Percentiles rank a stretch among this genome's conserved stretches.
Conservation (phyloP, 1,284 basidiomycete species). For the Cystobasidium sp. region DNA sequence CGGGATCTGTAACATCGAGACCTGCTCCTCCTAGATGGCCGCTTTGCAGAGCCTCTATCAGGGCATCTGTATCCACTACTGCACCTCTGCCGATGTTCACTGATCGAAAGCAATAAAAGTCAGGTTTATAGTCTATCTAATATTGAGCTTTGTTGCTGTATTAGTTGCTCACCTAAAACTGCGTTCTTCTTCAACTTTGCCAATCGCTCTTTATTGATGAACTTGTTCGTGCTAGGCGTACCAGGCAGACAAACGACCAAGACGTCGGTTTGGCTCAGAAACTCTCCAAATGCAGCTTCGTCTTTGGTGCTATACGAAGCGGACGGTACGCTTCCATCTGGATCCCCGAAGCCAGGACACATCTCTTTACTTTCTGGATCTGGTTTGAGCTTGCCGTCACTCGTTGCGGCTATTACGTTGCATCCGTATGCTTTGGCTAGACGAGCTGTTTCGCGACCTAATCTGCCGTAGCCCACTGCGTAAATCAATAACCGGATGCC, state of each 20-base stretch:
- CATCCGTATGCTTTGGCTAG: slow-evolving; percentile 49
- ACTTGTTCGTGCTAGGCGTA: slow-evolving; percentile 23
- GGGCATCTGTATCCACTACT: slow-evolving; percentile 51
- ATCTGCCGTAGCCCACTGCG: slow-evolving; percentile 49
- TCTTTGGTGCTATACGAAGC: slow-evolving; percentile 50
- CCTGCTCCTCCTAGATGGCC: slow-evolving; percentile 40
- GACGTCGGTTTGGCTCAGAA: slow-evolving; percentile 37
- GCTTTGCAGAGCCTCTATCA: slow-evolving; percentile 51
- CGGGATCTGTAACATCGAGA: slow-evolving; percentile 54
- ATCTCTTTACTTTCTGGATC: slow-evolving; percentile 48
- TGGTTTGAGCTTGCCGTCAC: slow-evolving; percentile 44
- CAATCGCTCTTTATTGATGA: slow-evolving; percentile 36
- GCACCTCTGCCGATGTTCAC: slow-evolving; percentile 55
- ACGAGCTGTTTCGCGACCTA: slow-evolving; percentile 51
- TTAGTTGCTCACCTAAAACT: slow-evolving; percentile 24
- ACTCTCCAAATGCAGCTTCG: slow-evolving; percentile 45
- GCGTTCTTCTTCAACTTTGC: slow-evolving; percentile 34
- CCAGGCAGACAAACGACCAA: slow-evolving; percentile 41
- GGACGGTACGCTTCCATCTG: slow-evolving; percentile 49
- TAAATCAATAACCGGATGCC: not conserved
- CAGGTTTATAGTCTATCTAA: not conserved
- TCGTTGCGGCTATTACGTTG: slow-evolving; percentile 48
- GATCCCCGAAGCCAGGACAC: slow-evolving; percentile 52
- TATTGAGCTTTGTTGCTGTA: not conserved
- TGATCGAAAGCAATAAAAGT: not conserved